A percentile compares a stretch with the other conserved stretches of the same genome.
These are phyloP conservation scores for Cucumis sativus DNA, from an alignment of 306 rosid species.

Conservation along the genomic window DNA sequence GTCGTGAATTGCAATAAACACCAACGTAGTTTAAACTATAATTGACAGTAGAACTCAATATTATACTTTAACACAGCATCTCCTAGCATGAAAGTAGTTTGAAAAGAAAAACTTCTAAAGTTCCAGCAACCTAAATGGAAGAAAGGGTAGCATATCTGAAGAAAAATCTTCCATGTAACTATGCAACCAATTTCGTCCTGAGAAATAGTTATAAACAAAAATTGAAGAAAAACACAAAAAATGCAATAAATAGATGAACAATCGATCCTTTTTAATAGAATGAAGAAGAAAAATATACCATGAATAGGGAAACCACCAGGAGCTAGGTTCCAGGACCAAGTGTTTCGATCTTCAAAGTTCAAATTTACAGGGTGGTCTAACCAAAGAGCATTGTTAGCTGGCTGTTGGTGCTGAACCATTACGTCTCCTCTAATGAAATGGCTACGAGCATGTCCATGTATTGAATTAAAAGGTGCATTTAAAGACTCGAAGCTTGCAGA, in stretches of 20 bases:
- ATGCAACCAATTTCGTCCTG: not conserved
- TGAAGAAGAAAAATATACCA: not conserved
- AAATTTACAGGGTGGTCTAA: slow-evolving; percentile 49
- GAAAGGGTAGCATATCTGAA: not conserved
- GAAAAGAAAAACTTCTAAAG: not conserved
- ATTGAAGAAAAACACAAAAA: not conserved
- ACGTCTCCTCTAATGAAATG: slow-evolving; percentile 22
- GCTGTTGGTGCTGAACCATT: slow-evolving; percentile 59
- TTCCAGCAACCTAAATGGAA: not conserved
- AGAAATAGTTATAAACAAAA: not conserved
- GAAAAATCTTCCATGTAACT: not conserved
- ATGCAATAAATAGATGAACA: not conserved
- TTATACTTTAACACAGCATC: not conserved
- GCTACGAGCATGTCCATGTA: not conserved
- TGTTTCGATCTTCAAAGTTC: slow-evolving; percentile 36
- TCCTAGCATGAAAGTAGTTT: not conserved
- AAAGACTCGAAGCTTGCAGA: slow-evolving; percentile 45
- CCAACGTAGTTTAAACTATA: not conserved
- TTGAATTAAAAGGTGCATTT: slow-evolving; percentile 15
- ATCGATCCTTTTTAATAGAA: not conserved
- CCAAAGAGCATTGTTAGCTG: slow-evolving; percentile 40
- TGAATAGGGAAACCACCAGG: not conserved
- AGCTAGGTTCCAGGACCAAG: slow-evolving; percentile 9
- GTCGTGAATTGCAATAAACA: not conserved
- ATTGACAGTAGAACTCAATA: not conserved